phyloP scores from a whole-genome alignment of 371 early-diverging fungal genomes.

The Mortierella sp. region DNA sequence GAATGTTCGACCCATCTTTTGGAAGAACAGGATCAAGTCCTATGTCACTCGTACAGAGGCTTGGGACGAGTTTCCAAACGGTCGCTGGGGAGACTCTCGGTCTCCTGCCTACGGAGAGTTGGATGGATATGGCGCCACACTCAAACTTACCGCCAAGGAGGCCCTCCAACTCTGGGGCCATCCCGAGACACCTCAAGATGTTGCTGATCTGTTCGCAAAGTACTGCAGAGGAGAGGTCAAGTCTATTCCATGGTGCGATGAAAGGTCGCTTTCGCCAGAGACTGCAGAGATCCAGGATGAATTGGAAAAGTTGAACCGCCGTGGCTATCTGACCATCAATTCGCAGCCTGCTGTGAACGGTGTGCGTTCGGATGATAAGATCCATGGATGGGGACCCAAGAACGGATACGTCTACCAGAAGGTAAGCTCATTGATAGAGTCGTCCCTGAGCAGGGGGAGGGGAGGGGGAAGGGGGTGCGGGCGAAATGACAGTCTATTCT shows the following conservation, averaged over 20 bases:
- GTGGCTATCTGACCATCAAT: slow-evolving; percentile 94
- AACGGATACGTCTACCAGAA: slow-evolving; percentile 96
- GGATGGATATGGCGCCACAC: slow-evolving; percentile 84
- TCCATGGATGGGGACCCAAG: slow-evolving; percentile 94
- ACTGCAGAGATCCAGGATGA: too few relatives aligned
- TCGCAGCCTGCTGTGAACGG: slow-evolving; percentile 95
- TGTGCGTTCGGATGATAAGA: slow-evolving; percentile 78
- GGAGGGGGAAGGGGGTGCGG: too few relatives aligned
- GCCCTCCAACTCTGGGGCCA: slow-evolving; percentile 81
- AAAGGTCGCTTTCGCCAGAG: slow-evolving; percentile 64
- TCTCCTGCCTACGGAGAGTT: slow-evolving; percentile 93
- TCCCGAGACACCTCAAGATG: slow-evolving; percentile 73
- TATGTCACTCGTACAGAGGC: slow-evolving; percentile 92
- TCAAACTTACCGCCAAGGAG: slow-evolving; percentile 73
- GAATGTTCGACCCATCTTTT: slow-evolving; percentile 94
- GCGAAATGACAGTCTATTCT: neutral
- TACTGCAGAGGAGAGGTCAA: slow-evolving; percentile 84
- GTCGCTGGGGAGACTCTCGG: slow-evolving; percentile 95
- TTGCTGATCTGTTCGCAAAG: slow-evolving; percentile 77
- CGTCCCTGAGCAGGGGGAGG: too few relatives aligned
- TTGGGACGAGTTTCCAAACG: slow-evolving; percentile 98
- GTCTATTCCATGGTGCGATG: slow-evolving; percentile 69
- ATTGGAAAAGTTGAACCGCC: slow-evolving; percentile 78
- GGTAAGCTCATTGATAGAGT: slow-evolving; percentile 16
- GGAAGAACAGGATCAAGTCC: slow-evolving; percentile 90